Conservation (phyloP, 2,329 filamentous ascomycete genomes). For the Elsinoe ampelina region DNA sequence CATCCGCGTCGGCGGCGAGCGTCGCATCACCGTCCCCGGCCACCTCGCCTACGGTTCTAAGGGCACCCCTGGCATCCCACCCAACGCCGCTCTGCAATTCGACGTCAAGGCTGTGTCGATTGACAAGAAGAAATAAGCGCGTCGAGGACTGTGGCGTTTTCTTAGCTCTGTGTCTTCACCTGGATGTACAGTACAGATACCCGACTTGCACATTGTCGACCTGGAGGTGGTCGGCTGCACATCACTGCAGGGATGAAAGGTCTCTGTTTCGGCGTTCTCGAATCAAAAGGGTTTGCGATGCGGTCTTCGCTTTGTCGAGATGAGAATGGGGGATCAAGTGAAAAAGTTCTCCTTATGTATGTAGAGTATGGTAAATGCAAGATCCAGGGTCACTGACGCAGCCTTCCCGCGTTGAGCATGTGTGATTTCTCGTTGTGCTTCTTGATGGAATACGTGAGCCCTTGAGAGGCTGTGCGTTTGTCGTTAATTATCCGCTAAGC, state of each 20-base stretch:
- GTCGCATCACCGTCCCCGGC: constrained; percentile 80
- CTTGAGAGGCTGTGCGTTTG: too few species aligned
- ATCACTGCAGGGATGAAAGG: constrained; percentile 17
- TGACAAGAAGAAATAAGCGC: constrained; percentile 31
- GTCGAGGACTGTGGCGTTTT: not conserved
- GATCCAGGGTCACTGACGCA: not conserved
- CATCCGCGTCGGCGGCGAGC: constrained; percentile 89
- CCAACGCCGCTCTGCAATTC: constrained; percentile 84
- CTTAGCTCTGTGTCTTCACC: not conserved
- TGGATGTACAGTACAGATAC: constrained; percentile 16
- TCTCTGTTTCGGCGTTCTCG: constrained; percentile 13
- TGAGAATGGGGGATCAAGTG: not conserved
- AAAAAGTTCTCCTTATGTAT: constrained; percentile 5
- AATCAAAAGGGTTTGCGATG: not conserved
- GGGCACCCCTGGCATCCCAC: constrained; percentile 65
- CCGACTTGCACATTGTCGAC: constrained; percentile 18
- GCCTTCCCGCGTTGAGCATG: too few species aligned
- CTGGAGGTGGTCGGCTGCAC: constrained; percentile 4
- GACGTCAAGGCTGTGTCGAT: constrained; percentile 53
- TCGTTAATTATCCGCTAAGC: too few species aligned
- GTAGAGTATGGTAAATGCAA: not conserved
- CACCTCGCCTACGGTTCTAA: constrained; percentile 83
- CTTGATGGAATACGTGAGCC: too few species aligned
- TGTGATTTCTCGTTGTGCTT: too few species aligned
- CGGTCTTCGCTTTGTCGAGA: not conserved